Evolutionary conservation across 2,329 filamentous ascomycete genomes (phyloP), one percentile per base, ranked within the genome.

Genomic region (Samsoniella hepiali): DNA sequence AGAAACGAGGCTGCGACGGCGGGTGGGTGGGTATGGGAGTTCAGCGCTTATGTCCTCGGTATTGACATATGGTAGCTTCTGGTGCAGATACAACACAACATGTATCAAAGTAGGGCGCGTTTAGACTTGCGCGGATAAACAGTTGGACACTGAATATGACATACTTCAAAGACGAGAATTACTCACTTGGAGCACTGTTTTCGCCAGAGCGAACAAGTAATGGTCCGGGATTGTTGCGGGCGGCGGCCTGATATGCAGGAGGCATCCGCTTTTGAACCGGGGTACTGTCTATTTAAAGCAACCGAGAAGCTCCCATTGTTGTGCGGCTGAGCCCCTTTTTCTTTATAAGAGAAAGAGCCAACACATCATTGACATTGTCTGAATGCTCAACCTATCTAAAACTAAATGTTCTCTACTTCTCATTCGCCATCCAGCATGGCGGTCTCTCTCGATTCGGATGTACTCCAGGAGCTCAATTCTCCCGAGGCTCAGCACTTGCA

Each of bases 401-500:
- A 34, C 17, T 4, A 5, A 3, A 2, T 31, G 5, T 55, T 8
- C 34, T 40, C 17, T 29, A 13, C 22, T 31, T 15, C 36, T 15
- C 9, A 8, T 2, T 13, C 15, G 13, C 15, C 22, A 27, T 10
- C 34, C 53, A 55, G 9, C 5, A 55, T 55, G 53, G n/a, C 53
- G 9, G 32, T 27, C 34, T 31, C 27, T 45, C 29, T 57, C 27
- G 38, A 44, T 17, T 45, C 54, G 11, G 34, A 42, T 10, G 54
- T 32, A 3, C 54, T 57, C 10, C 38, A 45, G 29, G n/a, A 57
- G 27, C 40, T 57, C 15, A 31, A 32, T 15, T 44, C 54, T 22
- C 54, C 54, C 6, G 54, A 57, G n/a, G 54, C 54, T 10, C 36
- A 57, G 40, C 13, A 57, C 3, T 38, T 57, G 17, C 54, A 57